Percentiles rank a stretch among this genome's conserved stretches.
These are phyloP conservation scores for Talaromyces adpressus DNA, from an alignment of 495 filamentous ascomycete genomes.

Conservation along the genomic window DNA sequence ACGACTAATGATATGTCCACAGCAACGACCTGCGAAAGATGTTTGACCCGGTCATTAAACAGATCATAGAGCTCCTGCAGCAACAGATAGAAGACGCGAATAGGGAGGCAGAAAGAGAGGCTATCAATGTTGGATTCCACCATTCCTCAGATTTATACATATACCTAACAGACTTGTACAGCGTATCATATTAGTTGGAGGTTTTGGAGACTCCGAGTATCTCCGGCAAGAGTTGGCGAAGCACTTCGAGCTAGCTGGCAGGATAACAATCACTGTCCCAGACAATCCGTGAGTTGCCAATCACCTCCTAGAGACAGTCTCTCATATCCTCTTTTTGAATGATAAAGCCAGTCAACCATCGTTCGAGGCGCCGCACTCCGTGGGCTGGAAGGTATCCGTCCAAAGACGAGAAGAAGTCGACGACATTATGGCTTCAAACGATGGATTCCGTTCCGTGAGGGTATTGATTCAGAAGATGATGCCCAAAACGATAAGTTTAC, in stretches of 20 bases:
- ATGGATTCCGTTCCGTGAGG: neutral
- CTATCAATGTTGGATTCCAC: conserved; percentile 11
- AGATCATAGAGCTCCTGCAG: conserved; percentile 50
- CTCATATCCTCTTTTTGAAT: neutral
- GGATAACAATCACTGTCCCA: neutral
- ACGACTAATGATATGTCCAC: neutral
- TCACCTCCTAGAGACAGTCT: neutral
- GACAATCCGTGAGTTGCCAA: neutral
- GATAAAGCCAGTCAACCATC: conserved; percentile 67
- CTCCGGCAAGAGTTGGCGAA: conserved; percentile 44
- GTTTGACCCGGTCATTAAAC: conserved; percentile 46
- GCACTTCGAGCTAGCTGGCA: neutral
- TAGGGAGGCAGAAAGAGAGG: conserved; percentile 32
- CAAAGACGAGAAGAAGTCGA: conserved; percentile 56
- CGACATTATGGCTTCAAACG: conserved; percentile 57
- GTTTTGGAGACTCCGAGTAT: conserved; percentile 59
- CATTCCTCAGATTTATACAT: neutral
- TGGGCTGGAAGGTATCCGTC: conserved; percentile 56
- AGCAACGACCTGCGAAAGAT: conserved; percentile 34
- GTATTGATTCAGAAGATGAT: neutral
- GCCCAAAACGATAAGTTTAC: neutral
- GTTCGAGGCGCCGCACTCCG: conserved; percentile 66
- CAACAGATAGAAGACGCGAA: conserved; percentile 30
- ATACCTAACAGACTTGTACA: conserved; percentile 13
- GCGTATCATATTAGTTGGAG: conserved; percentile 53